Conservation (phyloP, 2,329 filamentous ascomycete genomes). For the Septoria petroselini region DNA sequence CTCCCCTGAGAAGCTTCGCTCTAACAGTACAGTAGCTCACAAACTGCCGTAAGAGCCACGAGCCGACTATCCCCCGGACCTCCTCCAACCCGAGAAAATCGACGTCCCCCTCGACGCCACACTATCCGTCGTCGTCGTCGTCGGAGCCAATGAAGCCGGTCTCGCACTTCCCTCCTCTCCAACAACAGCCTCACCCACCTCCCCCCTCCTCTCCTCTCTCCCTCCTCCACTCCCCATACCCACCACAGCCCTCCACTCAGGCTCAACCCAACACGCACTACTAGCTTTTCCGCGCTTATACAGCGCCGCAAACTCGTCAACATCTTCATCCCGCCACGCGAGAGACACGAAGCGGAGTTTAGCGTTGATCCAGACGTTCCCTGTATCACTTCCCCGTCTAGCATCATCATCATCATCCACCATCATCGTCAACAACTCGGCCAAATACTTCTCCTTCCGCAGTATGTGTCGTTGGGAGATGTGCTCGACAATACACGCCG, state of each 20-base stretch:
- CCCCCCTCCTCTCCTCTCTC: background rate
- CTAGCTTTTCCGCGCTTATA: conserved; percentile 6
- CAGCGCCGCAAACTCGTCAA: conserved; percentile 14
- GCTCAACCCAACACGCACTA: conserved; percentile 14
- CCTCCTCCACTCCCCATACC: background rate
- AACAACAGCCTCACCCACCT: too few relatives aligned
- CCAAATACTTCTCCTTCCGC: background rate
- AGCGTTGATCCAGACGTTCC: conserved; percentile 13
- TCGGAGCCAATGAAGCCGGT: background rate
- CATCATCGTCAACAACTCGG: conserved; percentile 1
- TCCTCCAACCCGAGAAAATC: too few relatives aligned
- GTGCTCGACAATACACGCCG: conserved; percentile 16
- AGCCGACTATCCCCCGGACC: too few relatives aligned
- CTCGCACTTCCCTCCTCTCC: too few relatives aligned
- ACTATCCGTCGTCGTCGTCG: too few relatives aligned
- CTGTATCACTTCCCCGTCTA: background rate
- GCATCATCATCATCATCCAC: background rate
- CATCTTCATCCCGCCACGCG: conserved; percentile 17
- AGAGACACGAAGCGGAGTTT: conserved; percentile 13
- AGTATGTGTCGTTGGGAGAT: background rate
- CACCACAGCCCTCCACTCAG: conserved; percentile 9
- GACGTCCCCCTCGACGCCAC: too few relatives aligned
- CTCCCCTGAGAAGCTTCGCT: too few relatives aligned
- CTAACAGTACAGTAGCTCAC: too few relatives aligned
- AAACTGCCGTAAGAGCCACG: too few relatives aligned